These are phyloP conservation scores for Withania somnifera DNA, from an alignment of 305 asterid genomes.

Conservation along the genomic window DNA sequence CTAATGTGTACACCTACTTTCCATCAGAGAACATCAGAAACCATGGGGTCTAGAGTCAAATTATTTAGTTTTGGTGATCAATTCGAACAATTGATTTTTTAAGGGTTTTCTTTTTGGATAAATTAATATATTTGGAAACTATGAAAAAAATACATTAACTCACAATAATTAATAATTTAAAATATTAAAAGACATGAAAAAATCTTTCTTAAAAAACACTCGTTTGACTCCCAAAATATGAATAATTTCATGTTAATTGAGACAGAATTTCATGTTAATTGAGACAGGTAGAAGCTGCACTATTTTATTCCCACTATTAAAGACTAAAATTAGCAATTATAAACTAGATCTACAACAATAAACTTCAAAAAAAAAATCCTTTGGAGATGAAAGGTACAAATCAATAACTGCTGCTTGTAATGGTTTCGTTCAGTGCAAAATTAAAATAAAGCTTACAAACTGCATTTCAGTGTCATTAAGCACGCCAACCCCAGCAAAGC, in stretches of 20 bases:
- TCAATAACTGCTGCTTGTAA: not conserved
- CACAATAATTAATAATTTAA: not conserved
- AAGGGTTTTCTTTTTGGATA: too few relatives aligned
- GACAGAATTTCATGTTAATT: too few relatives aligned
- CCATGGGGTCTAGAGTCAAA: too few relatives aligned
- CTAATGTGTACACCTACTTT: too few relatives aligned
- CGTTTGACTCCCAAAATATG: too few relatives aligned
- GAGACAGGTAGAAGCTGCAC: too few relatives aligned
- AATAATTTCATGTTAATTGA: too few relatives aligned
- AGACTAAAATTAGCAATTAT: not conserved
- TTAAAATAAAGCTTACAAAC: slow-evolving; percentile 38
- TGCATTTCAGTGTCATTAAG: slow-evolving; percentile 80
- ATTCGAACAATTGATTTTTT: not conserved
- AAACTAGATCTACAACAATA: not conserved
- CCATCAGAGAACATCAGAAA: too few relatives aligned
- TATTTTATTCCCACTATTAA: not conserved
- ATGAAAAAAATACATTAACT: not conserved
- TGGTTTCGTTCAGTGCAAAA: not conserved
- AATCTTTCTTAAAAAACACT: too few relatives aligned
- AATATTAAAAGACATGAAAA: too few relatives aligned
- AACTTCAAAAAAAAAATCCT: not conserved
- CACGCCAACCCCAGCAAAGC: slow-evolving; percentile 86
- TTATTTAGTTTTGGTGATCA: too few relatives aligned
- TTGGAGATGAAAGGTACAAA: not conserved
- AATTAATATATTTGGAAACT: not conserved